Conservation (phyloP, 768 basidiomycete species). For the Amanita pallidorosea region DNA sequence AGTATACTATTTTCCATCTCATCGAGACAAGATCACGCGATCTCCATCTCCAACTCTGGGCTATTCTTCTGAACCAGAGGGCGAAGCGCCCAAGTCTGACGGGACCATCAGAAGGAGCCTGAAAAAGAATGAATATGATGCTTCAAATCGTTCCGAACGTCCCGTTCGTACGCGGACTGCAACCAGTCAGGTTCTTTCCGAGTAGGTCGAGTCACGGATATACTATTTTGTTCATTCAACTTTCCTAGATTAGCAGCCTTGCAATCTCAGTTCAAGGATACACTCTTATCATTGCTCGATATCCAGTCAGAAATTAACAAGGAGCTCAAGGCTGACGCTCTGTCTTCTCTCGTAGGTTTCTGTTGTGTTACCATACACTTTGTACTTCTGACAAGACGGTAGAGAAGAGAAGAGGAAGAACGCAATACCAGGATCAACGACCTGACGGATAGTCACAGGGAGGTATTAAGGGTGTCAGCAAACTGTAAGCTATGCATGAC, state of each 20-base stretch:
- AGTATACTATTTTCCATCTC: conserved; percentile 45
- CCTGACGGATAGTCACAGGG: conserved; percentile 24
- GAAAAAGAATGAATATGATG: not conserved
- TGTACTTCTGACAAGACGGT: conserved; percentile 10
- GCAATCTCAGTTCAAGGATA: conserved; percentile 42
- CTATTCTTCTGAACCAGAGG: conserved; percentile 68
- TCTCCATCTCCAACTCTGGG: conserved; percentile 49
- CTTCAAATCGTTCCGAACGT: conserved; percentile 6
- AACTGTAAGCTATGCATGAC: not conserved
- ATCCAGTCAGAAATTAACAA: conserved; percentile 37
- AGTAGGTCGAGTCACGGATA: conserved; percentile 31
- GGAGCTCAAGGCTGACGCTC: conserved; percentile 30
- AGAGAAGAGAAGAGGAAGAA: conserved; percentile 66
- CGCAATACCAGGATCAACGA: conserved; percentile 44
- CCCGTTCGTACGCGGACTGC: conserved; percentile 32
- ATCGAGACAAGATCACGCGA: conserved; percentile 19
- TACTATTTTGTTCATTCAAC: not conserved
- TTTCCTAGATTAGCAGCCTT: conserved; percentile 36
- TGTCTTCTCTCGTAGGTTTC: conserved; percentile 30
- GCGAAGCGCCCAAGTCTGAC: conserved; percentile 31
- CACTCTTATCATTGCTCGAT: conserved; percentile 35
- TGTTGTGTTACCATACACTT: not conserved
- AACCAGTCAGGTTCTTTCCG: conserved; percentile 58
- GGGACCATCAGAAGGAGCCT: conserved; percentile 10
- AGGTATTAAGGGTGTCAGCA: not conserved